Conservation (phyloP, 1,139 yeast genomes). For the Fermentozyma sake region DNA sequence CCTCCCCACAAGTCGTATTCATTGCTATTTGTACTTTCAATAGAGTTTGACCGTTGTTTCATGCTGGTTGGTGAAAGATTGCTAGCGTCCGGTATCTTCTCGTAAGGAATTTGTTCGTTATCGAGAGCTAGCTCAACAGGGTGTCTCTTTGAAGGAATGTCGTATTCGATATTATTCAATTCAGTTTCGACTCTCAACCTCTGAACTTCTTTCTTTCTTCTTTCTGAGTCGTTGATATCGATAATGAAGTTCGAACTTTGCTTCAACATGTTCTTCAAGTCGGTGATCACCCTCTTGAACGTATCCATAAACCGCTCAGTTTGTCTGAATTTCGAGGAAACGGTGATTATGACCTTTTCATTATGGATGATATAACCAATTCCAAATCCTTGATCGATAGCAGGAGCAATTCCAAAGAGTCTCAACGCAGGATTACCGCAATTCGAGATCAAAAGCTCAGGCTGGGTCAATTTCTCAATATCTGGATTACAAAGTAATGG, state of each 20-base stretch:
- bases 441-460: slow-evolving; percentile 46
- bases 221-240: slow-evolving; percentile 31
- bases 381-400: slow-evolving; percentile 71
- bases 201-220: slow-evolving; percentile 32
- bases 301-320: slow-evolving; percentile 65
- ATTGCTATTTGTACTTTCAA: slow-evolving; percentile 8
- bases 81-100: slow-evolving; percentile 3
- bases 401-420: slow-evolving; percentile 74
- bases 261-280: slow-evolving; percentile 46
- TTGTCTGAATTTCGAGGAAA: slow-evolving; percentile 71
- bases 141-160: slow-evolving; percentile 29
- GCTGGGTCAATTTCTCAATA: slow-evolving; percentile 36
- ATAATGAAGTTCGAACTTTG: slow-evolving; percentile 30
- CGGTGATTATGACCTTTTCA: slow-evolving; percentile 54
- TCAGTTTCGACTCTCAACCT: slow-evolving; percentile 33
- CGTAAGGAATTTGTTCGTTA: slow-evolving; percentile 18
- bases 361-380: slow-evolving; percentile 70
- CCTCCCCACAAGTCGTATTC: slow-evolving; percentile 54
- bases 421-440: slow-evolving; percentile 78
- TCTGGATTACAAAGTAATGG: slow-evolving; percentile 61
- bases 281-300: slow-evolving; percentile 53
- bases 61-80: not conserved
- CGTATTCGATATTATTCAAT: slow-evolving; percentile 25
- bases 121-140: slow-evolving; percentile 34
- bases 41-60: slow-evolving; percentile 7